These are phyloP conservation scores for Selaginella moellendorffii DNA, from an alignment of 75 land plant genomes.

Conservation along the genomic window DNA sequence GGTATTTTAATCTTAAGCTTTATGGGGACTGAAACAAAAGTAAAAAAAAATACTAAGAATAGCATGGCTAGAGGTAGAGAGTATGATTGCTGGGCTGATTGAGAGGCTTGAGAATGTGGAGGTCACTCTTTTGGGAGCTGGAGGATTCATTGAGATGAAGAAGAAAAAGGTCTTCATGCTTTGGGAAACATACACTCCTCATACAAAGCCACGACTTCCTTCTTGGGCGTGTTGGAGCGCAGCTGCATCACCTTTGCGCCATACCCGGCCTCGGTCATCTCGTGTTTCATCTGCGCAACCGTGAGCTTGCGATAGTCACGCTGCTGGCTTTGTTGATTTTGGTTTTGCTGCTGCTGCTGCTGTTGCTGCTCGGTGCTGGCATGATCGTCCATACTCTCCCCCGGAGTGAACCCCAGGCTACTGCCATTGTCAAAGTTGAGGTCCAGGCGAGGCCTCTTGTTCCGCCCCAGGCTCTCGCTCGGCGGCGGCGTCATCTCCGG, in stretches of 20 bases:
- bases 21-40: too few species aligned
- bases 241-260: slow-evolving; percentile 54
- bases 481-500: slow-evolving; percentile 9
- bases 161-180: too few species aligned
- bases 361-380: slow-evolving; percentile 8
- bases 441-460: slow-evolving; percentile 24
- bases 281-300: slow-evolving; percentile 57
- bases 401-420: slow-evolving; percentile 13
- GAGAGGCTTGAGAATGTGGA: too few species aligned
- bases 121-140: too few species aligned
- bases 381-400: slow-evolving; percentile 12
- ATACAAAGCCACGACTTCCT: slow-evolving; percentile 57
- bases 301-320: slow-evolving; percentile 59
- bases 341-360: background rate
- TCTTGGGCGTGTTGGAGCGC: slow-evolving; percentile 61
- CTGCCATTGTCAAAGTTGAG: slow-evolving; percentile 16
- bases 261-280: slow-evolving; percentile 63
- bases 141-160: too few species aligned
- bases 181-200: slow-evolving; percentile 33
- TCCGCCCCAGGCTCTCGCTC: slow-evolving; percentile 13
- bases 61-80: too few species aligned
- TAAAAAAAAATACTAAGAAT: too few species aligned
- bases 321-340: too few species aligned
- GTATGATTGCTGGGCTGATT: too few species aligned
- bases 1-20: too few species aligned